phyloP scores from a whole-genome alignment of 352 stramenopile genomes.

The Phytophthora gonapodyides region DNA sequence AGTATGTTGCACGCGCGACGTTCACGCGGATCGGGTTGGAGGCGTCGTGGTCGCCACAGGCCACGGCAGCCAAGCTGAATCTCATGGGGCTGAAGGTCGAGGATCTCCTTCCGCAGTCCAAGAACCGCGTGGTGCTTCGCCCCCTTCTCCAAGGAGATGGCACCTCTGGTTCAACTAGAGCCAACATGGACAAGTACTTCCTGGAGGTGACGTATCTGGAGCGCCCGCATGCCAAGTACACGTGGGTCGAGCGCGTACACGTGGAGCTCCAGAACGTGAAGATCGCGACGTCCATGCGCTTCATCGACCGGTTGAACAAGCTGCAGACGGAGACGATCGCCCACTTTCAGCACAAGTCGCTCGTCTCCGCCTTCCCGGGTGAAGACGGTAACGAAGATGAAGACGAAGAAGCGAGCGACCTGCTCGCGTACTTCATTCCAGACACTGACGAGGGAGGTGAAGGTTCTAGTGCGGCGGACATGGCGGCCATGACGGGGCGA shows the following conservation, averaged over 20 bases:
- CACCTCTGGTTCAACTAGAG: conserved; percentile 13
- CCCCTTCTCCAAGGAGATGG: conserved; percentile 43
- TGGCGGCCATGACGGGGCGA: conserved; percentile 71
- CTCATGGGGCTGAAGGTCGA: conserved; percentile 79
- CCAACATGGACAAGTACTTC: conserved; percentile 55
- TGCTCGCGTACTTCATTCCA: conserved; percentile 74
- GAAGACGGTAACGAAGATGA: conserved; percentile 32
- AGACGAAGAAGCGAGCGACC: conserved; percentile 48
- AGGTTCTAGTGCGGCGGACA: conserved; percentile 32
- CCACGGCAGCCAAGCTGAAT: conserved; percentile 63
- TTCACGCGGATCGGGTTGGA: conserved; percentile 71
- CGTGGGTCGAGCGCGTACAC: conserved; percentile 62
- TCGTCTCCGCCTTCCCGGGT: conserved; percentile 47
- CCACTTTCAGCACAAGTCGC: conserved; percentile 71
- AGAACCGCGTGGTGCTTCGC: conserved; percentile 68
- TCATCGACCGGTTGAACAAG: conserved; percentile 70
- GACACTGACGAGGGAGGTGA: conserved; percentile 48
- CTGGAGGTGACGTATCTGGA: conserved; percentile 72
- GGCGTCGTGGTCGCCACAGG: conserved; percentile 41
- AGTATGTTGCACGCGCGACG: conserved; percentile 69
- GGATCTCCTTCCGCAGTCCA: conserved; percentile 65
- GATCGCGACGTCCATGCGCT: conserved; percentile 78
- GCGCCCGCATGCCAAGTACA: conserved; percentile 73
- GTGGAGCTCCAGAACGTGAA: conserved; percentile 74
- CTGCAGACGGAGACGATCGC: conserved; percentile 64